Conservation (phyloP, 495 filamentous ascomycete species). For the Penicillium robsamsonii region DNA sequence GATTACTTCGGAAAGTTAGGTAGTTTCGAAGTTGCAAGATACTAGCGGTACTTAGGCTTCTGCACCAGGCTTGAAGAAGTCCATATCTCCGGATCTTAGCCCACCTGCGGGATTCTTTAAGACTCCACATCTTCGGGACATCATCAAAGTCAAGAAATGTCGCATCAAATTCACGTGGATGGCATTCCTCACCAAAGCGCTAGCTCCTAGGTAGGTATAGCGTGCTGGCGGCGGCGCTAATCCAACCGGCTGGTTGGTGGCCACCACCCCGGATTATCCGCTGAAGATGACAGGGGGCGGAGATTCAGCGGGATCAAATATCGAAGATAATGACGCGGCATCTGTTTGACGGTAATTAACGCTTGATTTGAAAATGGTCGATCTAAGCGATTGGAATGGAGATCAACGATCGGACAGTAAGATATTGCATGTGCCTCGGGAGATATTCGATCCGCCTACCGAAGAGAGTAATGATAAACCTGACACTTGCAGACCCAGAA, state of each 20-base stretch:
- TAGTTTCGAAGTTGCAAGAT: not conserved
- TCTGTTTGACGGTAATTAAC: not conserved
- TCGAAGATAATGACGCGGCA: not conserved
- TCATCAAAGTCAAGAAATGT: not conserved
- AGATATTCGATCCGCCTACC: conserved; percentile 4
- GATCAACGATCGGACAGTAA: not conserved
- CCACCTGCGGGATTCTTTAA: conserved; percentile 14
- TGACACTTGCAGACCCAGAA: not conserved
- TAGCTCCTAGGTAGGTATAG: conserved; percentile 2
- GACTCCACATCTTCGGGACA: conserved; percentile 11
- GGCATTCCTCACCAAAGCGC: conserved; percentile 16
- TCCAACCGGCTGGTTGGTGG: conserved; percentile 15
- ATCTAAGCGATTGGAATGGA: not conserved
- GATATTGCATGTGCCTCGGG: not conserved
- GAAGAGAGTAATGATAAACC: conserved; percentile 7
- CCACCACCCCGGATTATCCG: not conserved
- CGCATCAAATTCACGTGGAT: conserved; percentile 11
- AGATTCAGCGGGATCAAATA: conserved; percentile 17
- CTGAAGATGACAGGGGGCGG: conserved; percentile 25
- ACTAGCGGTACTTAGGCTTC: conserved; percentile 2
- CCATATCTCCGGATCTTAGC: conserved; percentile 13
- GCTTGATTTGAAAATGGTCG: not conserved
- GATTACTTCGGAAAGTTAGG: not conserved
- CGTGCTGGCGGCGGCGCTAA: not conserved
- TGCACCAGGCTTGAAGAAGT: conserved; percentile 17